Evolutionary conservation across 148 eudicot species (phyloP), one percentile per base, ranked within the genome.

Genomic region (Vaccinium macrocarpon): DNA sequence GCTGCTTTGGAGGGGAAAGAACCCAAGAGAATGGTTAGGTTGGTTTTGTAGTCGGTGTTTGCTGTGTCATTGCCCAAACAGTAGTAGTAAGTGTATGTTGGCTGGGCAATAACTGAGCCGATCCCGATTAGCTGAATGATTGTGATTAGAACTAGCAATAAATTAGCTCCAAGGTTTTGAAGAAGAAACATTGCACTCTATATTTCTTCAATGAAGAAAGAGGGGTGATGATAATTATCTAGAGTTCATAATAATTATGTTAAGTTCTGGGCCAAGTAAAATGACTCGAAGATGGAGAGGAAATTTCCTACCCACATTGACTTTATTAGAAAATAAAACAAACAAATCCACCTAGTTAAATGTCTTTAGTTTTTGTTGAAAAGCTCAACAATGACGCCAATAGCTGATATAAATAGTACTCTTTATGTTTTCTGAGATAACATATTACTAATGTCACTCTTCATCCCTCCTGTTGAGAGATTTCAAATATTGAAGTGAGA

Each of bases 131-230:
- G 66, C 23, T 7, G 21, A 16, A 3, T 38, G 76, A 72, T 35
- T 2, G 50, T 35, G 19, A 72, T 72, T 38, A 72, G 48, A 72
- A 66, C 35, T 25, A 72, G 49, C 35, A 16, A 42, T 72, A 72
- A 32, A 35, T 42, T 38, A 14, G 76, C 48, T 72, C 76, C 76
- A 32, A 72, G 76, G 76, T 72, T 32, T 32, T 72, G 76, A 35
- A 72, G 76, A 72, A 72, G 76, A 72, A 72, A 42, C 76, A 72
- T 72, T 38, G 16, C n/a, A 38, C 48, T 32, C 6, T 48, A 29
- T 72, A 23, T 66, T 66, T 66, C 72, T 66, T 7, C 72, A 66
- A 66, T 66, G 72, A 66, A 25, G 72, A 25, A 66, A 25, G 35
- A 7, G 16, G 72, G 72, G 35, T 66, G 72, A 25, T 66, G 72